Evolutionary conservation across 2,329 filamentous ascomycete genomes (phyloP).

Genomic region (Beauveria brongniartii): DNA sequence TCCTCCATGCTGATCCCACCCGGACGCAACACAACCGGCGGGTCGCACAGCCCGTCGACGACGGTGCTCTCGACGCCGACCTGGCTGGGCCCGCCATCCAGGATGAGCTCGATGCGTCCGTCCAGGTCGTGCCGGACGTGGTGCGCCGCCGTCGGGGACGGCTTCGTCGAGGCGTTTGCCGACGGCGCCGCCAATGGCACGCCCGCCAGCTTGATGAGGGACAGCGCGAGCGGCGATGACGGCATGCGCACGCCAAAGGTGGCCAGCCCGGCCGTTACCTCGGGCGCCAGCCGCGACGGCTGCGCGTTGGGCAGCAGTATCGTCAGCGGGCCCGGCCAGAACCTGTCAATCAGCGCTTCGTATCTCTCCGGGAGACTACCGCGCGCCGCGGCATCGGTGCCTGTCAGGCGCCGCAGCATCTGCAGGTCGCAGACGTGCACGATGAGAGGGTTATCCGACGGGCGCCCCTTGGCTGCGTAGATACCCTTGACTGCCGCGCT

Average conservation of each 20-base stretch:
- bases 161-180: conserved; percentile 88
- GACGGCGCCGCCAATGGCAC: conserved; percentile 83
- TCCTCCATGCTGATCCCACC: conserved; percentile 82
- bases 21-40: conserved; percentile 75
- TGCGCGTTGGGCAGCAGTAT: conserved; percentile 73
- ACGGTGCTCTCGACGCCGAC: conserved; percentile 97
- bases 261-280: conserved; percentile 77
- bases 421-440: conserved; percentile 77
- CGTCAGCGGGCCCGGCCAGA: conserved; percentile 93
- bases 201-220: conserved; percentile 72
- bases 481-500: conserved; percentile 82
- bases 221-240: conserved; percentile 71
- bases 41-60: conserved; percentile 76
- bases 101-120: conserved; percentile 74
- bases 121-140: conserved; percentile 82
- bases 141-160: conserved; percentile 81
- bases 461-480: conserved; percentile 81
- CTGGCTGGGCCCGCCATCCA: conserved; percentile 79
- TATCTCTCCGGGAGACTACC: conserved; percentile 63
- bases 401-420: conserved; percentile 62
- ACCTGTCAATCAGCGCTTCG: conserved; percentile 64
- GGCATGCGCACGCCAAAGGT: conserved; percentile 93
- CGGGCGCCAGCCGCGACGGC: conserved; percentile 67
- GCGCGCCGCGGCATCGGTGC: conserved; percentile 19
- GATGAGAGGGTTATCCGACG: conserved; percentile 91